A percentile compares a stretch with the other conserved stretches of the same genome.
Evolutionary conservation across 2,329 filamentous ascomycete genomes (phyloP).

Genomic region (Amauroascus verrucosus): DNA sequence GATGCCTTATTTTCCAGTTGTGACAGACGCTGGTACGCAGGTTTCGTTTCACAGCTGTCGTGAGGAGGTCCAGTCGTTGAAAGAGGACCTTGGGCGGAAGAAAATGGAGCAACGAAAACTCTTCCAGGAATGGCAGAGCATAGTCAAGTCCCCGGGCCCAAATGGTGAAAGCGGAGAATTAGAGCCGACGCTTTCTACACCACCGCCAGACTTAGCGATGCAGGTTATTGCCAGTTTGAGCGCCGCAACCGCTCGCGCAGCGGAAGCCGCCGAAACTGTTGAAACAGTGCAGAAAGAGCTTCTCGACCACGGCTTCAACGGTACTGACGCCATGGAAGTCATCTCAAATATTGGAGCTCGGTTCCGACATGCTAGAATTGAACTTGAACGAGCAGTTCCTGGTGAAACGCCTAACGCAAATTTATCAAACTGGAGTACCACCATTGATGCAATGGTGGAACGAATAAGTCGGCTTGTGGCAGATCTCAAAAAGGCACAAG

Average conservation of each 20-base stretch:
- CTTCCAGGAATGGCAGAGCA: constrained; percentile 32
- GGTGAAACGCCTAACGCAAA: constrained; percentile 34
- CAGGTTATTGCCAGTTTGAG: constrained; percentile 30
- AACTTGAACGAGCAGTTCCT: constrained; percentile 36
- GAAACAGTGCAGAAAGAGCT: constrained; percentile 30
- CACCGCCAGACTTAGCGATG: constrained; percentile 32
- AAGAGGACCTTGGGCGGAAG: constrained; percentile 31
- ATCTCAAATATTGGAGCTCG: constrained; percentile 29
- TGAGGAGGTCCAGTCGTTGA: constrained; percentile 19
- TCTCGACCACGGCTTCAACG: constrained; percentile 32
- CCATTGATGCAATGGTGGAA: constrained; percentile 32
- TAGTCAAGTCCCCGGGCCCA: constrained; percentile 20
- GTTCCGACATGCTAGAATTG: constrained; percentile 36
- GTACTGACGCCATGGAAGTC: constrained; percentile 24
- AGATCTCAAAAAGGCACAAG: constrained; percentile 27
- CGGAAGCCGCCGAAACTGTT: constrained; percentile 31
- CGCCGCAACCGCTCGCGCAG: constrained; percentile 28
- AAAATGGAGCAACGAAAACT: constrained; percentile 32
- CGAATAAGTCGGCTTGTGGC: constrained; percentile 30
- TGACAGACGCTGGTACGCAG: constrained; percentile 9
- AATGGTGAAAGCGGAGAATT: neutral
- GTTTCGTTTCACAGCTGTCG: constrained; percentile 9
- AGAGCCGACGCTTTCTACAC: constrained; percentile 19
- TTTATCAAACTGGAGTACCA: constrained; percentile 31
- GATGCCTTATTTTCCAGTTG: neutral